Evolutionary conservation across 73 alveolate species (phyloP), one percentile per base, ranked within the genome.

Genomic region (Loxodes magnus): DNA sequence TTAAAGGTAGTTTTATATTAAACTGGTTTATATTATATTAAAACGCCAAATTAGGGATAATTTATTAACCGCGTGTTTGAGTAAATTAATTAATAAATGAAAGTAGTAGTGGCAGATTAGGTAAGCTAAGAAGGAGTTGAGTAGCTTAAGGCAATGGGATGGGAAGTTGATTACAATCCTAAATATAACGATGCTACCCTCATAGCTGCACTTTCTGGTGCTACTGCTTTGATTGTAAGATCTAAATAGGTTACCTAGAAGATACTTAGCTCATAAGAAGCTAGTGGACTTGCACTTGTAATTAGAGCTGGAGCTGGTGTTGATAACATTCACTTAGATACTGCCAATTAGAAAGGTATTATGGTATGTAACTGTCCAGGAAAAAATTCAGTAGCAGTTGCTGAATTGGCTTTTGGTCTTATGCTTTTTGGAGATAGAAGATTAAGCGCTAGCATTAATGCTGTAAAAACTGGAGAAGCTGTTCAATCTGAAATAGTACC

Each of bases 291-390:
- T 27, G 65, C 70, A 29, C 41, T 84, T 59, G 73, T 84, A 39
- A 76, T 79, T 22, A 51, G 96, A 34, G 96, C 96, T 0, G 96
- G 96, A 26, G 96, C 96, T 0, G 92, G 96, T 1, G 53, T 39
- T 37, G 96, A 84, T 53, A 84, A 78, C 46, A 74, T 84, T 25
- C 93, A 84, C 31, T 61, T 74, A 29, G 77, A 67, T 1, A 74
- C 79, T 25, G 80, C 88, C 29, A 38, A 75, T 14, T 46, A 60
- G 38, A 67, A 70, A 12, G 90, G 96, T 0, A 68, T 84, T 33
- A 65, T 53, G 35, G 93, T 84, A 36, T 78, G 87, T 63, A 84
- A 84, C 67, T 79, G 93, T 67, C 96, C 93, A 3, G 96, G 96
- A 20, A 78, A 84, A 56, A 84, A 84, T 55, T 73, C 96, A 7